phyloP scores from a whole-genome alignment of 1,139 yeast species.

The Candida sanyaensis region DNA sequence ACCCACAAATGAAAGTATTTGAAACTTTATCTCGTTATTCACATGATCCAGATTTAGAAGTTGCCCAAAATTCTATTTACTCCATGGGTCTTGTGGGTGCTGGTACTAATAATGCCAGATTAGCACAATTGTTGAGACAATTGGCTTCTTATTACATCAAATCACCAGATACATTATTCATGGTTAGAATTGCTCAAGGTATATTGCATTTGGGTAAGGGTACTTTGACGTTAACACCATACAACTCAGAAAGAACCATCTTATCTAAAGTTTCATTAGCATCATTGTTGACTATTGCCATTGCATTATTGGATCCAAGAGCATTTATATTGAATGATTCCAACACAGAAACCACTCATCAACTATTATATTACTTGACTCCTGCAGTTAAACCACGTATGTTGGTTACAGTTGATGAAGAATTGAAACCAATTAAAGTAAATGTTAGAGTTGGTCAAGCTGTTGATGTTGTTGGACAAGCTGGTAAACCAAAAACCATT shows the following conservation, averaged over 20 bases:
- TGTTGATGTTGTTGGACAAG: slow-evolving; percentile 97
- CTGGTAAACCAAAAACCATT: slow-evolving; percentile 97
- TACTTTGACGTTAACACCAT: slow-evolving; percentile 85
- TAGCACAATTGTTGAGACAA: slow-evolving; percentile 93
- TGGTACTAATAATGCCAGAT: slow-evolving; percentile 97
- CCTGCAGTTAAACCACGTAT: slow-evolving; percentile 93
- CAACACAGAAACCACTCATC: slow-evolving; percentile 64
- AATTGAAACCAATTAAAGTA: slow-evolving; percentile 83
- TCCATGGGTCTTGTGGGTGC: slow-evolving; percentile 99
- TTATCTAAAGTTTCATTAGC: slow-evolving; percentile 90
- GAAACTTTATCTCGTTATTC: slow-evolving; percentile 95
- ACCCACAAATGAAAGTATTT: slow-evolving; percentile 96
- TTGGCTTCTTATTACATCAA: slow-evolving; percentile 91
- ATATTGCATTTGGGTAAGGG: slow-evolving; percentile 95
- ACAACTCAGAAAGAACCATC: slow-evolving; percentile 85
- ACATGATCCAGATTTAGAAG: slow-evolving; percentile 93
- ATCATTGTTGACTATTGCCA: slow-evolving; percentile 80
- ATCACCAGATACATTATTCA: slow-evolving; percentile 87
- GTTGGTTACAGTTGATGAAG: slow-evolving; percentile 90
- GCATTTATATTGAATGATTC: slow-evolving; percentile 57
- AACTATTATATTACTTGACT: slow-evolving; percentile 79
- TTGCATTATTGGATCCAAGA: slow-evolving; percentile 84
- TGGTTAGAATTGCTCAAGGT: slow-evolving; percentile 95
- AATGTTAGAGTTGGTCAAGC: slow-evolving; percentile 99
- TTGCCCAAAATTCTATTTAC: slow-evolving; percentile 92